phyloP scores from a whole-genome alignment of 805 yeast genomes.

The Yarrowia osloensis region DNA sequence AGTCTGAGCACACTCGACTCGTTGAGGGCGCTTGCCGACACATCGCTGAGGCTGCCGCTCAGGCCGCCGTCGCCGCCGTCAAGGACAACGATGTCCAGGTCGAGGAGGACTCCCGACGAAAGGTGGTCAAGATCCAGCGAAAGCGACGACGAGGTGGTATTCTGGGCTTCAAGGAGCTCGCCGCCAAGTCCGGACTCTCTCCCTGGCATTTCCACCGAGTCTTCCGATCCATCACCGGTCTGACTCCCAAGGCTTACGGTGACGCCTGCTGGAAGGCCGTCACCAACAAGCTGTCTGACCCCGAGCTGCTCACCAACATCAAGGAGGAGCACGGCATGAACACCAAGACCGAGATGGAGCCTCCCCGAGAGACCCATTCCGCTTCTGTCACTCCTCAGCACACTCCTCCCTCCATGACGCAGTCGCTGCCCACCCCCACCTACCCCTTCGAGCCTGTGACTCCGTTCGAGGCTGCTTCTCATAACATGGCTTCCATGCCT shows the following conservation, averaged over 20 bases:
- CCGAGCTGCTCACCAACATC: conserved; percentile 18
- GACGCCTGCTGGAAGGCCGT: conserved; percentile 63
- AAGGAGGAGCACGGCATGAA: conserved; percentile 11
- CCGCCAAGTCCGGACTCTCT: conserved; percentile 75
- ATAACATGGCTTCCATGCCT: neutral
- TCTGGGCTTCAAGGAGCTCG: conserved; percentile 74
- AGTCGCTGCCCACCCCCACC: conserved; percentile 12
- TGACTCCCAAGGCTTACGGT: conserved; percentile 87
- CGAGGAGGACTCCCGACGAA: conserved; percentile 34
- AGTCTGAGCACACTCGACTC: conserved; percentile 65
- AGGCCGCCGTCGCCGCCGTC: conserved; percentile 44
- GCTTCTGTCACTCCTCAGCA: conserved; percentile 14
- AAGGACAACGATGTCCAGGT: conserved; percentile 35
- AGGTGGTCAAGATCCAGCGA: conserved; percentile 36
- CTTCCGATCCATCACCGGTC: conserved; percentile 79
- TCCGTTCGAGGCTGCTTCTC: neutral
- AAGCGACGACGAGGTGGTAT: conserved; percentile 46
- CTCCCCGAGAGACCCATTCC: neutral
- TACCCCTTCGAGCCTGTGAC: conserved; percentile 25
- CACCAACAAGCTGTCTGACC: conserved; percentile 30
- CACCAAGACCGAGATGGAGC: neutral
- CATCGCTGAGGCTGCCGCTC: conserved; percentile 76
- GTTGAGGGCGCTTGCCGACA: conserved; percentile 82
- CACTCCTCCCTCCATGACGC: neutral
- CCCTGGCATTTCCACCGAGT: conserved; percentile 96